Conservation (phyloP, 1,139 yeast genomes). For the Scheffersomyces illinoinensis region DNA sequence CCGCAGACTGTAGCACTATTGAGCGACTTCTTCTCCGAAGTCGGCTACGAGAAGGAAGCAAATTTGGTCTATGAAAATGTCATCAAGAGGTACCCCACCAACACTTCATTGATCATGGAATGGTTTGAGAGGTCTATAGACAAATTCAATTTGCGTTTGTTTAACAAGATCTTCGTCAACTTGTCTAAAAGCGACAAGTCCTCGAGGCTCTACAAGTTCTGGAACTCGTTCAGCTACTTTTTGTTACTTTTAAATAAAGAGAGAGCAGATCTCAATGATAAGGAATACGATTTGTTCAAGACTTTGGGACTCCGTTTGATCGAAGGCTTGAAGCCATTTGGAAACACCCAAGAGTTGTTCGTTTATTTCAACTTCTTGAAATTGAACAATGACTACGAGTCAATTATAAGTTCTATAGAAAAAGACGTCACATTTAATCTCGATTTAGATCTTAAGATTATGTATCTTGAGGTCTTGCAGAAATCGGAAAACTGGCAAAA, state of each 20-base stretch:
- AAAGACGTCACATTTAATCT: constrained; percentile 32
- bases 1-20: constrained; percentile 52
- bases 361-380: constrained; percentile 51
- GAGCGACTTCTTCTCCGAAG: constrained; percentile 33
- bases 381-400: constrained; percentile 27
- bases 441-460: constrained; percentile 58
- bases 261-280: constrained; percentile 13
- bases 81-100: constrained; percentile 52
- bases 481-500: constrained; percentile 39
- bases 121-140: constrained; percentile 51
- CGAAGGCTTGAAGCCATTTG: constrained; percentile 43
- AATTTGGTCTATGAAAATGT: constrained; percentile 55
- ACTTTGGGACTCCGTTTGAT: constrained; percentile 57
- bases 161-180: constrained; percentile 11
- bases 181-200: constrained; percentile 8
- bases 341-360: constrained; percentile 59
- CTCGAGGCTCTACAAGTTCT: constrained; percentile 8
- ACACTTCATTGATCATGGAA: constrained; percentile 38
- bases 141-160: constrained; percentile 26
- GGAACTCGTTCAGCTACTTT: constrained; percentile 14
- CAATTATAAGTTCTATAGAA: constrained; percentile 30
- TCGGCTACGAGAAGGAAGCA: constrained; percentile 39
- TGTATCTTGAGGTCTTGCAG: constrained; percentile 49
- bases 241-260: constrained; percentile 4
- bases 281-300: constrained; percentile 50